A percentile compares a stretch with the other conserved stretches of the same genome.
These are phyloP conservation scores for Botrytis elliptica DNA, from an alignment of 2,329 filamentous ascomycete species.

Conservation along the genomic window DNA sequence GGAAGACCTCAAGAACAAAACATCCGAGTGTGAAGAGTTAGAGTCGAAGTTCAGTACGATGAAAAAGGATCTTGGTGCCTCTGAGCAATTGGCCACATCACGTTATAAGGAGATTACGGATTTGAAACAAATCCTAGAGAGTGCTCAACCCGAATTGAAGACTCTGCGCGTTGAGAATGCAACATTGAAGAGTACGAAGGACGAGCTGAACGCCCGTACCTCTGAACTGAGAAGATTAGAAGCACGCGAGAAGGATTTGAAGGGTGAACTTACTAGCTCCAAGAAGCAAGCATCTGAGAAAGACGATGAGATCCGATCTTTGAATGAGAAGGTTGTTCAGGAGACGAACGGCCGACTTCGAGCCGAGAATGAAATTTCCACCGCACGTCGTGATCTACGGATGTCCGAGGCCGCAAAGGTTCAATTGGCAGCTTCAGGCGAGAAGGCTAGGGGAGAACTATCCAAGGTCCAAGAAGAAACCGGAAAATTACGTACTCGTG, in stretches of 20 bases:
- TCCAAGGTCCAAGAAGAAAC: constrained; percentile 71
- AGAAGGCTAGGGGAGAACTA: constrained; percentile 70
- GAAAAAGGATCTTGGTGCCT: constrained; percentile 80
- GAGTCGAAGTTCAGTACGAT: constrained; percentile 67
- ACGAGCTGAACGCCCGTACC: constrained; percentile 64
- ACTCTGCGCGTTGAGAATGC: constrained; percentile 74
- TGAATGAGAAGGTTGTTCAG: constrained; percentile 75
- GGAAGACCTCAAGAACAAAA: constrained; percentile 42
- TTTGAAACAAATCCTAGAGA: constrained; percentile 74
- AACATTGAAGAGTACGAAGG: constrained; percentile 70
- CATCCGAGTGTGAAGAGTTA: constrained; percentile 62
- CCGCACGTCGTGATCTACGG: constrained; percentile 73
- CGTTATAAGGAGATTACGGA: constrained; percentile 87
- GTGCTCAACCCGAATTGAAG: constrained; percentile 82
- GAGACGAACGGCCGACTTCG: constrained; percentile 70
- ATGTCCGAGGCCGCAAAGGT: constrained; percentile 76
- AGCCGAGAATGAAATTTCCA: constrained; percentile 75
- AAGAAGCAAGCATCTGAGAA: constrained; percentile 71
- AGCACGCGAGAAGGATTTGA: constrained; percentile 76
- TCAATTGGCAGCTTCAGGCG: constrained; percentile 69
- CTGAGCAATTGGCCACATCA: constrained; percentile 80
- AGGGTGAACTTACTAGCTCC: constrained; percentile 67
- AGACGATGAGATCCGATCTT: constrained; percentile 71
- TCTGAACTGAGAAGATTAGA: constrained; percentile 74
- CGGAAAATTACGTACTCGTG: constrained; percentile 58